Evolutionary conservation across 306 rosid genomes (phyloP).

Genomic region (Cicer judaicum): DNA sequence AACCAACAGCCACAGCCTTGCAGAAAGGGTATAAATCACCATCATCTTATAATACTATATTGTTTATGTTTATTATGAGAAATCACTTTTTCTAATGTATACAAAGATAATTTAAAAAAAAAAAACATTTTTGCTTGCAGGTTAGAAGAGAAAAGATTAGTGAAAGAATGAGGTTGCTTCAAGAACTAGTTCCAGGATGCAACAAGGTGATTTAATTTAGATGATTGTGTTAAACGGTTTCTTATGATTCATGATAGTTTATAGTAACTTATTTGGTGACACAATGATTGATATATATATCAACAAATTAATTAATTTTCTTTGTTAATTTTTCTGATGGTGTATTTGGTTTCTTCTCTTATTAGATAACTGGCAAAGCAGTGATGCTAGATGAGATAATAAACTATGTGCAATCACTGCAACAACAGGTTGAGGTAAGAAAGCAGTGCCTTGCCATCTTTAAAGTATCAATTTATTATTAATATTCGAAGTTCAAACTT

Average conservation of each 20-base stretch:
- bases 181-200: conserved; percentile 99
- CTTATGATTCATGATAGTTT: conserved; percentile 15
- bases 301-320: conserved; percentile 25
- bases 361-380: conserved; percentile 95
- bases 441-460: conserved; percentile 24
- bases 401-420: conserved; percentile 96
- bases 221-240: conserved; percentile 37
- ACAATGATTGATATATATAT: not conserved
- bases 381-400: conserved; percentile 99
- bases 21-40: conserved; percentile 81
- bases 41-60: conserved; percentile 26
- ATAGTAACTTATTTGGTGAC: conserved; percentile 1
- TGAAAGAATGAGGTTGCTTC: conserved; percentile 97
- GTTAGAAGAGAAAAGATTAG: conserved; percentile 99
- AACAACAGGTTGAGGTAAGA: conserved; percentile 99
- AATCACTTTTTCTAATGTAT: not conserved
- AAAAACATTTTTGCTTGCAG: conserved; percentile 52
- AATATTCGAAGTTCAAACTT: conserved; percentile 22
- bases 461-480: conserved; percentile 31
- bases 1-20: conserved; percentile 98
- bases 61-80: conserved; percentile 29
- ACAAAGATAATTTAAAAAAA: not conserved
- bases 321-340: conserved; percentile 12
- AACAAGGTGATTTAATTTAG: conserved; percentile 68
- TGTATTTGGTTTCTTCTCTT: conserved; percentile 44